Conservation (phyloP, 495 filamentous ascomycete species). For the Penicillium waksmanii region DNA sequence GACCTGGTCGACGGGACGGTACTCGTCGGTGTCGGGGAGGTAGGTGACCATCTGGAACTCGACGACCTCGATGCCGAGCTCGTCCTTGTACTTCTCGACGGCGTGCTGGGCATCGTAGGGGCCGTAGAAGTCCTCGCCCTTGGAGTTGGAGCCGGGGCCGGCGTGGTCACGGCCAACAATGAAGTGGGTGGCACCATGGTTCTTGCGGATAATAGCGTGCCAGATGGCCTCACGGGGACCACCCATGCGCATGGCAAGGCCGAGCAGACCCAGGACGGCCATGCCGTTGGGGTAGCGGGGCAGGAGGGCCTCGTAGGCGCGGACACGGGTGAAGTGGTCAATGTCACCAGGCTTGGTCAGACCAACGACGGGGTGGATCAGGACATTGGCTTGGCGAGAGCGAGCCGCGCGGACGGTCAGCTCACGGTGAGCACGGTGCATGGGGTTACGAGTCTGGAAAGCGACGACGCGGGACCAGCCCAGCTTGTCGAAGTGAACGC, state of each 20-base stretch:
- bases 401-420: conserved; percentile 96
- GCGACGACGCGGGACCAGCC: conserved; percentile 96
- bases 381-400: conserved; percentile 92
- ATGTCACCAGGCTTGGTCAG: conserved; percentile 99
- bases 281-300: conserved; percentile 99
- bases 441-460: conserved; percentile 98
- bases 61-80: conserved; percentile 97
- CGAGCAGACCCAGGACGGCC: conserved; percentile 94
- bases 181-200: conserved; percentile 98
- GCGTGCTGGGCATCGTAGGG: conserved; percentile 98
- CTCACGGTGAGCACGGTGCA: conserved; percentile 98
- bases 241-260: conserved; percentile 98
- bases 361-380: conserved; percentile 98
- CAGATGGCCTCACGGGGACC: conserved; percentile 98
- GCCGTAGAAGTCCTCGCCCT: conserved; percentile 96
- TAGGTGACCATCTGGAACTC: conserved; percentile 99
- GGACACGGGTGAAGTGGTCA: conserved; percentile 98
- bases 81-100: conserved; percentile 93
- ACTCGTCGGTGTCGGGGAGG: conserved; percentile 95
- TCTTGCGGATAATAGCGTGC: conserved; percentile 99
- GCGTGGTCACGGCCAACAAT: conserved; percentile 98
- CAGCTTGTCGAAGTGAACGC: conserved; percentile 97
- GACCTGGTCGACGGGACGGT: conserved; percentile 89
- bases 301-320: conserved; percentile 95
- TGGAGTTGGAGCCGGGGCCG: conserved; percentile 94